Evolutionary conservation across 768 basidiomycete genomes (phyloP), one percentile per base, ranked within the genome.

Genomic region (Boletus barrowsii): DNA sequence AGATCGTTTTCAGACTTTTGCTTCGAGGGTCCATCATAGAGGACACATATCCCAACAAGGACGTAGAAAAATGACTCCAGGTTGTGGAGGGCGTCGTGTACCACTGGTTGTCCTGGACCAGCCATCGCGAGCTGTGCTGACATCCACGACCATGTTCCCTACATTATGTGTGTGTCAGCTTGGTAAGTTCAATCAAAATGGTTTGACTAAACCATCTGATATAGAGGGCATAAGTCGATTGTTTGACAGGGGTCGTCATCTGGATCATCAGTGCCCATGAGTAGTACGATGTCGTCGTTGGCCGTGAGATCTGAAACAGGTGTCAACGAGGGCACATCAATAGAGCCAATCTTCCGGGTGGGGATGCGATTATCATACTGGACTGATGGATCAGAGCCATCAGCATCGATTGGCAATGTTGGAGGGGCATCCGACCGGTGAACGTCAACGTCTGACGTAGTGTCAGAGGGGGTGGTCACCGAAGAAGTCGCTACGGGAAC

Each of bases 291-390:
- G 24, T 24, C 24, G 4, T 24, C 24, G 24, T 24, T 24, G 24
- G 24, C 24, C 4, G 3, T 24, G 80, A 41, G 3, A 3, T 44
- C n/a, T 9, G 42, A 44, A 32, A 18, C n/a, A 2, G 43, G 17
- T 4, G 32, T 9, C 43, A 44, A 17, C 4, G 26, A 6, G 9
- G 26, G 15, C 0, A 8, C 26, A 26, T 43, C 42, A 8, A 30
- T 15, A 29, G 42, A 29, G 26, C 26, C 42, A 0, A 26, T 43
- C 24, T 43, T 26, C 14, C 17, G 4, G 26, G 26, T 6, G 4
- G 42, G 42, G 14, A 43, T 15, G 26, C 22, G 26, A n/a, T 29
- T n/a, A 10, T 43, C 42, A n/a, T 26, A 43, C 2, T 29, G 15
- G 42, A 10, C 8, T 29, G 26, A 26, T 17, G 24, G 1, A 4